These are phyloP conservation scores for Yamadazyma kitorensis DNA, from an alignment of 805 yeast genomes.

Conservation along the genomic window DNA sequence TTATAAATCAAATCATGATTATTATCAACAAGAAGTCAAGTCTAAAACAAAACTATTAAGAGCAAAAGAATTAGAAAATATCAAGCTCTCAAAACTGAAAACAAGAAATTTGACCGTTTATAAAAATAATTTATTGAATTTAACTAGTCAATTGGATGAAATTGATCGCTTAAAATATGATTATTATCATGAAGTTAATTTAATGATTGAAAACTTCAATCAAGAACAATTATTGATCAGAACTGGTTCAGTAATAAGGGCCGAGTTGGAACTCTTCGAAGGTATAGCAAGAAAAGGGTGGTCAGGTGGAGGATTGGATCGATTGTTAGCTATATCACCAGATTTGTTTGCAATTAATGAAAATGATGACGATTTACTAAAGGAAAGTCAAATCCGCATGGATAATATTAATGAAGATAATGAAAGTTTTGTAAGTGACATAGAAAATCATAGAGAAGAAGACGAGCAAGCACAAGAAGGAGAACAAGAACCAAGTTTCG, in stretches of 20 bases:
- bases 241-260: conserved; percentile 66
- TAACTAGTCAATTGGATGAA: conserved; percentile 75
- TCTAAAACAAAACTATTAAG: conserved; percentile 52
- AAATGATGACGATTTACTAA: conserved; percentile 24
- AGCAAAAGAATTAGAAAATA: conserved; percentile 59
- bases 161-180: conserved; percentile 74
- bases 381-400: conserved; percentile 2
- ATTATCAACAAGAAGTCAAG: conserved; percentile 53
- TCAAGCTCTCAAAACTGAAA: conserved; percentile 54
- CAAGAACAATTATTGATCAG: conserved; percentile 50
- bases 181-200: conserved; percentile 63
- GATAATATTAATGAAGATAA: conserved; percentile 8
- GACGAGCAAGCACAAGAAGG: conserved; percentile 1
- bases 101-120: conserved; percentile 67
- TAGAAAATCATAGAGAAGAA: not conserved
- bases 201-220: conserved; percentile 56
- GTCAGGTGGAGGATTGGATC: conserved; percentile 85
- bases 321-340: conserved; percentile 57
- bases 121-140: conserved; percentile 59
- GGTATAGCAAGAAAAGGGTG: conserved; percentile 81
- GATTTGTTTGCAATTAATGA: conserved; percentile 39
- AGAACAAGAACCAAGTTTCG: conserved; percentile 1
- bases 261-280: conserved; percentile 79
- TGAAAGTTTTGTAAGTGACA: conserved; percentile 3
- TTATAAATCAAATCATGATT: conserved; percentile 46